Percentiles rank a stretch among this genome's conserved stretches.
Conservation (phyloP, 495 filamentous ascomycete genomes). For the Hyaloscypha bicolor region DNA sequence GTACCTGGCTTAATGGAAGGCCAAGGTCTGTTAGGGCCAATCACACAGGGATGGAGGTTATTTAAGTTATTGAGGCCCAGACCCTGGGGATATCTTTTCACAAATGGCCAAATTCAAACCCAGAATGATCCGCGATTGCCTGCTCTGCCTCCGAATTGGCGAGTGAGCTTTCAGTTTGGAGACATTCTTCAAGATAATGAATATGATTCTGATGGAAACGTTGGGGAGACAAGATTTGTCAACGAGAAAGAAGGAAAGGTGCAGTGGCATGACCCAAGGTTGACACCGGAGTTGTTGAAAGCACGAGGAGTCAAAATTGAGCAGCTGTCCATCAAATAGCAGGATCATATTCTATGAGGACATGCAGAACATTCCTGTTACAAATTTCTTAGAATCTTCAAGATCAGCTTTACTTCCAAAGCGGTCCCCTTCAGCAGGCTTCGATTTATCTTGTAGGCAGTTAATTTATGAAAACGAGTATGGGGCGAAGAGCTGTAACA, state of each 20-base stretch:
- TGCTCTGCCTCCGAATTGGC: not conserved
- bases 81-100: not conserved
- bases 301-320: not conserved
- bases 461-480: too few relatives aligned
- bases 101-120: not conserved
- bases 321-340: not conserved
- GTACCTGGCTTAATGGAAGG: not conserved
- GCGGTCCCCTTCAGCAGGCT: too few relatives aligned
- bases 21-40: constrained; percentile 6
- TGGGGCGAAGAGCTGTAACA: too few relatives aligned
- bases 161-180: not conserved
- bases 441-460: too few relatives aligned
- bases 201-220: not conserved
- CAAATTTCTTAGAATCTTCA: too few relatives aligned
- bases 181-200: not conserved
- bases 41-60: not conserved
- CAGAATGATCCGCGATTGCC: constrained; percentile 8
- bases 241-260: constrained; percentile 2
- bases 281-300: not conserved
- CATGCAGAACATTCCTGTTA: too few relatives aligned
- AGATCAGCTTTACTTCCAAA: too few relatives aligned
- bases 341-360: too few relatives aligned
- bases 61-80: too few relatives aligned
- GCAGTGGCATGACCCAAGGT: constrained; percentile 1
- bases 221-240: constrained; percentile 2